Evolutionary conservation across 2,329 filamentous ascomycete species (phyloP).

Genomic region (Xylariaceae sp.): DNA sequence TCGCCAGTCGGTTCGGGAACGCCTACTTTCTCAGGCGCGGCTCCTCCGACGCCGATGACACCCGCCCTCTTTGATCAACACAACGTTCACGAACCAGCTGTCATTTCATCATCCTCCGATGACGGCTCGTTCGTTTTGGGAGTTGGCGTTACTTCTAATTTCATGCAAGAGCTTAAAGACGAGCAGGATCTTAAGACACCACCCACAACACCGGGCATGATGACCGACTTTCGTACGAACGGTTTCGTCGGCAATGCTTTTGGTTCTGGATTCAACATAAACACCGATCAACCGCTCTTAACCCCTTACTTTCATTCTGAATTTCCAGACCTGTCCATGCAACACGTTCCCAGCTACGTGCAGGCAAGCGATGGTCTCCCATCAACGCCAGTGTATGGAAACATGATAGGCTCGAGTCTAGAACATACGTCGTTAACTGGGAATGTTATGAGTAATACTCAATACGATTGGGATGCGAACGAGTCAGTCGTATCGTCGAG

Average conservation of each 20-base stretch:
- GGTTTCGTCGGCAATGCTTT: constrained; percentile 46
- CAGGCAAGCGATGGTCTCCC: constrained; percentile 53
- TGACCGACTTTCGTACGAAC: constrained; percentile 50
- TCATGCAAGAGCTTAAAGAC: constrained; percentile 38
- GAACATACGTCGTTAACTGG: constrained; percentile 42
- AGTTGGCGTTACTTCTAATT: constrained; percentile 27
- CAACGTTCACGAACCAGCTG: constrained; percentile 48
- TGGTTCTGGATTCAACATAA: constrained; percentile 36
- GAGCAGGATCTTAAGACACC: constrained; percentile 60
- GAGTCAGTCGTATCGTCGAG: constrained; percentile 49
- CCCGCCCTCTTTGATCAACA: constrained; percentile 50
- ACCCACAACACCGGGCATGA: constrained; percentile 58
- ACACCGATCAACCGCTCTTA: constrained; percentile 56
- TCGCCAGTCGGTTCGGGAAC: constrained; percentile 50
- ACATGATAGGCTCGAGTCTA: constrained; percentile 52
- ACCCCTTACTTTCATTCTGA: constrained; percentile 57
- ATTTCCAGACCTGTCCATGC: constrained; percentile 51
- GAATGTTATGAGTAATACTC: constrained; percentile 48
- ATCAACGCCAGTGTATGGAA: constrained; percentile 55
- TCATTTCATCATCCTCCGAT: constrained; percentile 49
- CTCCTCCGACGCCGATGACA: constrained; percentile 59
- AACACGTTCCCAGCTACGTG: constrained; percentile 54
- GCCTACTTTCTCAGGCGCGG: constrained; percentile 47
- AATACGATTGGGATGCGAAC: constrained; percentile 59
- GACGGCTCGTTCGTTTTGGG: constrained; percentile 46